These are phyloP conservation scores for Candida ponderosae DNA, from an alignment of 805 yeast species.

Conservation along the genomic window DNA sequence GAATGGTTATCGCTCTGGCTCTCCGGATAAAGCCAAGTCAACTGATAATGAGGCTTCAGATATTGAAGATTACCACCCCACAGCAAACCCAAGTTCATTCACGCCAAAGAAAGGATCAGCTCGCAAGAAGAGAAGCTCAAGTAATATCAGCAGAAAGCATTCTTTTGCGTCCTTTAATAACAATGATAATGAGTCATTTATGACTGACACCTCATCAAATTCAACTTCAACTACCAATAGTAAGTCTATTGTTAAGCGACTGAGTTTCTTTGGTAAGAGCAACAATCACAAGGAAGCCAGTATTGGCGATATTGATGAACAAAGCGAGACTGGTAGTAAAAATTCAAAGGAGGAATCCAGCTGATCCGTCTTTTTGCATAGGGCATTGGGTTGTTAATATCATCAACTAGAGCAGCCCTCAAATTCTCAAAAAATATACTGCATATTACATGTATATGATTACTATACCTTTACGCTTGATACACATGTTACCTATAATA, in stretches of 20 bases:
- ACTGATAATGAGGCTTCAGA: conserved; percentile 7
- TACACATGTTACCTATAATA: too few relatives aligned
- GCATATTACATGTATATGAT: too few relatives aligned
- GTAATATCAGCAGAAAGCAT: conserved; percentile 11
- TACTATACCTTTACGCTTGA: too few relatives aligned
- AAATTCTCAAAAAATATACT: too few relatives aligned
- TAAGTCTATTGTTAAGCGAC: conserved; percentile 14
- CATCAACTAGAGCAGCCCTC: too few relatives aligned
- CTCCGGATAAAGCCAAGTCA: not conserved
- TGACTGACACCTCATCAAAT: conserved; percentile 7
- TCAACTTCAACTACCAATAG: conserved; percentile 9
- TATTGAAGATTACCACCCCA: conserved; percentile 13
- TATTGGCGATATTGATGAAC: conserved; percentile 13
- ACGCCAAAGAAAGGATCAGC: conserved; percentile 14
- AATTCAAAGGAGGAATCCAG: not conserved
- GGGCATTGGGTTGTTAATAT: too few relatives aligned
- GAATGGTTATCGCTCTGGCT: not conserved
- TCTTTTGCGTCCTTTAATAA: conserved; percentile 11
- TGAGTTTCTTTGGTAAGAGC: conserved; percentile 15
- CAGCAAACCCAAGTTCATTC: not conserved
- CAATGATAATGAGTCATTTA: not conserved
- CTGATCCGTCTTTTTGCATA: too few relatives aligned
- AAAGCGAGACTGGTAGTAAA: conserved; percentile 7
- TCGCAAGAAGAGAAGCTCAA: conserved; percentile 11
- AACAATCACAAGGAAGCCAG: conserved; percentile 3